These are phyloP conservation scores for Amborella trichopoda DNA, from an alignment of 164 flowering plant genomes.

Conservation along the genomic window DNA sequence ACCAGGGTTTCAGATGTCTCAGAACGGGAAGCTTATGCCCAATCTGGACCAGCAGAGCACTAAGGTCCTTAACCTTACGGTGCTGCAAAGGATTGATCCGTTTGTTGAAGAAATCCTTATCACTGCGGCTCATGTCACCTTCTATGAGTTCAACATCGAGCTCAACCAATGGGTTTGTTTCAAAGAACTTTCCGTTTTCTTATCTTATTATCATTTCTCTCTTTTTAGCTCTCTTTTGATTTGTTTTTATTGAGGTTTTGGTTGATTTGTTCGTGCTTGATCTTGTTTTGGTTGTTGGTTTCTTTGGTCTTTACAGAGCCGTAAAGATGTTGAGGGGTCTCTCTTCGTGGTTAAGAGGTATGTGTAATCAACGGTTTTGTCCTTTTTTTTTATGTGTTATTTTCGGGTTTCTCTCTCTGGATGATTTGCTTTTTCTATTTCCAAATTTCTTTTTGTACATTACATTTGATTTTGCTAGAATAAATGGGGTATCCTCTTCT, in stretches of 20 bases:
- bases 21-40: constrained; percentile 66
- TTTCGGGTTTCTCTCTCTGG: too few species aligned
- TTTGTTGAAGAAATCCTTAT: constrained; percentile 76
- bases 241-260: background rate
- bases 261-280: background rate
- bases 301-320: constrained; percentile 43
- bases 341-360: constrained; percentile 95
- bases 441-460: too few species aligned
- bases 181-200: background rate
- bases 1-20: too few species aligned
- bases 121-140: constrained; percentile 88
- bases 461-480: too few species aligned
- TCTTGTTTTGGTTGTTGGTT: background rate
- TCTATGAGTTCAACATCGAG: constrained; percentile 85
- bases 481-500: too few species aligned
- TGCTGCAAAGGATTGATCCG: constrained; percentile 82
- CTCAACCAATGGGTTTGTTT: constrained; percentile 65
- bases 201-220: background rate
- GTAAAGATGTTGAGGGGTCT: constrained; percentile 96
- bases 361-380: too few species aligned
- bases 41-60: constrained; percentile 81
- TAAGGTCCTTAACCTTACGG: constrained; percentile 77
- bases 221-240: background rate
- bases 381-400: too few species aligned
- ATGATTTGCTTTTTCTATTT: too few species aligned